Percentiles rank a stretch among this genome's conserved stretches.
These are phyloP conservation scores for Lupinus albus DNA, from an alignment of 306 rosid genomes.

Conservation along the genomic window DNA sequence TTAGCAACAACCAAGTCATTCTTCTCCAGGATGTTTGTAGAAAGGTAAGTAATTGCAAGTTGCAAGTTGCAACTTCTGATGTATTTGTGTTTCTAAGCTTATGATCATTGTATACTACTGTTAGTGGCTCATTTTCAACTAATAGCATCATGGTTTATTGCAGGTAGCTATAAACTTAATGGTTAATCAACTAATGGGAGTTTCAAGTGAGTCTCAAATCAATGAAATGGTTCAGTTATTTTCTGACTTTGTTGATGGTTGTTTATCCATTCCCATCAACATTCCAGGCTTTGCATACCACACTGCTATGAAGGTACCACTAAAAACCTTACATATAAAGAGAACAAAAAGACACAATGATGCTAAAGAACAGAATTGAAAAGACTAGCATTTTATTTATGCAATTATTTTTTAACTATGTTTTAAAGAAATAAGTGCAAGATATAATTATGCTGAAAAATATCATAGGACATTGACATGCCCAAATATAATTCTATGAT, in stretches of 20 bases:
- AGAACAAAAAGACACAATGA: neutral
- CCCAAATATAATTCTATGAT: neutral
- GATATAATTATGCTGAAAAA: neutral
- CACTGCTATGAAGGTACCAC: conserved; percentile 80
- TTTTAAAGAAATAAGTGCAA: neutral
- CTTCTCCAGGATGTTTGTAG: conserved; percentile 86
- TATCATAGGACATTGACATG: neutral
- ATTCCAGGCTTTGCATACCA: conserved; percentile 68
- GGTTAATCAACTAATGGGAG: conserved; percentile 86
- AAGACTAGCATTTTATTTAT: neutral
- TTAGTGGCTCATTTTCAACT: conserved; percentile 2
- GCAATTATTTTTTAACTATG: neutral
- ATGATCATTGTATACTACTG: neutral
- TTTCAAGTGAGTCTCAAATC: conserved; percentile 72
- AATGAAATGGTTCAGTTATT: conserved; percentile 75
- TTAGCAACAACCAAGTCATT: conserved; percentile 61
- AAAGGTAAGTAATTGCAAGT: conserved; percentile 53
- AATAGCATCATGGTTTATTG: neutral
- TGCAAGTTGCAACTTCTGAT: neutral
- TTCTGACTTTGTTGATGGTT: conserved; percentile 92
- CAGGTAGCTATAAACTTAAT: conserved; percentile 85
- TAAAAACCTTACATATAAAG: neutral
- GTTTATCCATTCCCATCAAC: conserved; percentile 79
- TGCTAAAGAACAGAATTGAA: neutral
- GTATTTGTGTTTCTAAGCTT: neutral